These are phyloP conservation scores for Selaginella moellendorffii DNA, from an alignment of 75 land plant genomes.

Conservation along the genomic window DNA sequence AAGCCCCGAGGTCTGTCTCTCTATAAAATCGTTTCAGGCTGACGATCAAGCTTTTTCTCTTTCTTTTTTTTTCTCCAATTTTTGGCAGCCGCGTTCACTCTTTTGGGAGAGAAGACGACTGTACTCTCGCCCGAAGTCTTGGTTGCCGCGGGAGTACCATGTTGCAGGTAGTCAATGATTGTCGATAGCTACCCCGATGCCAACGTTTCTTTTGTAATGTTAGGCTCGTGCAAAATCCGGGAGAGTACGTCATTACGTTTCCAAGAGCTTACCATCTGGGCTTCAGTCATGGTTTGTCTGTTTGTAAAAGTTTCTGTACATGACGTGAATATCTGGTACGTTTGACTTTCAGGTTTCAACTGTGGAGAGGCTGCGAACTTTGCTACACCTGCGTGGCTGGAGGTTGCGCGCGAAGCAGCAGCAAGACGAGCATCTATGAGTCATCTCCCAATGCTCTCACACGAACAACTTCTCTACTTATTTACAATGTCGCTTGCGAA, in stretches of 20 bases:
- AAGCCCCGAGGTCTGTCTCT: constrained; percentile 54
- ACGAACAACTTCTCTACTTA: constrained; percentile 78
- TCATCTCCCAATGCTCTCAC: constrained; percentile 92
- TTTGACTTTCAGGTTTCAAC: constrained; percentile 55
- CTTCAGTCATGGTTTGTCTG: constrained; percentile 82
- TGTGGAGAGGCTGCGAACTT: constrained; percentile 96
- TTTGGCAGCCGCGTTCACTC: constrained; percentile 69
- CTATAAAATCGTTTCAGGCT: no score
- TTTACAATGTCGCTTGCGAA: constrained; percentile 37
- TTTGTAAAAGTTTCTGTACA: neutral
- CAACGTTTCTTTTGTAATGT: neutral
- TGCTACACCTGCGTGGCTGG: constrained; percentile 92
- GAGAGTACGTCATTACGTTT: constrained; percentile 95
- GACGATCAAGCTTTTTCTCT: neutral
- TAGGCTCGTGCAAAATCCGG: constrained; percentile 97
- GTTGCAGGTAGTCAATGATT: constrained; percentile 99
- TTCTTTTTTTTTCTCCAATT: neutral
- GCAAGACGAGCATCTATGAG: constrained; percentile 80
- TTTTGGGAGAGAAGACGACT: constrained; percentile 91
- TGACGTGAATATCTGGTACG: no score
- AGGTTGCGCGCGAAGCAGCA: constrained; percentile 88
- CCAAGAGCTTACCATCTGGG: constrained; percentile 95
- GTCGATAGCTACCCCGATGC: no score
- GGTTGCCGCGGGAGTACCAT: constrained; percentile 74
- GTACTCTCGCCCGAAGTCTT: constrained; percentile 96